phyloP scores from a whole-genome alignment of 2,329 filamentous ascomycete genomes.

The Penicillium sp. region DNA sequence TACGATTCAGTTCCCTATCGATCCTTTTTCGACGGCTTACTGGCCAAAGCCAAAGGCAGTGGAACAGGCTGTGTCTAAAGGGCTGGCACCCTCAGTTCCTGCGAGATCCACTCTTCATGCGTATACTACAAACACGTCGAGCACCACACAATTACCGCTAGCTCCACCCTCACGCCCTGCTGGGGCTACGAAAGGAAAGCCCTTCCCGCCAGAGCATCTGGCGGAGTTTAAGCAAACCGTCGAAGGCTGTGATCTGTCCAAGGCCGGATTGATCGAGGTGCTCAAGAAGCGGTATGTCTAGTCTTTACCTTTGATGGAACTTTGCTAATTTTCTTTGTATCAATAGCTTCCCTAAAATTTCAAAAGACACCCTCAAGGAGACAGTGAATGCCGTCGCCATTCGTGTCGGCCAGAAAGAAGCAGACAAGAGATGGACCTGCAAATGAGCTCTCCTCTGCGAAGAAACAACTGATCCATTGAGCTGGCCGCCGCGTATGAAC shows the following conservation, averaged over 20 bases:
- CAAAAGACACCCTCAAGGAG: constrained; percentile 66
- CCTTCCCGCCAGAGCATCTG: constrained; percentile 58
- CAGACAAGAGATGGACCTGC: constrained; percentile 62
- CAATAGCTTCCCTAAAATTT: constrained; percentile 62
- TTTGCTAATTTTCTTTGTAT: neutral
- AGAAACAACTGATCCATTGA: neutral
- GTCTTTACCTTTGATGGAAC: neutral
- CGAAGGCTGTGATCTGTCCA: constrained; percentile 67
- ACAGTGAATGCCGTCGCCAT: constrained; percentile 65
- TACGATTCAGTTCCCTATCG: constrained; percentile 57
- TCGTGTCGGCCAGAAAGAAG: constrained; percentile 58
- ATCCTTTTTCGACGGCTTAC: constrained; percentile 80
- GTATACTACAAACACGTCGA: constrained; percentile 5
- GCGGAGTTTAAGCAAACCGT: constrained; percentile 66
- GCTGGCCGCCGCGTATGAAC: neutral
- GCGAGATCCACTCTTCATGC: constrained; percentile 18
- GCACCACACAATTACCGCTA: constrained; percentile 16
- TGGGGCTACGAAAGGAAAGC: constrained; percentile 17
- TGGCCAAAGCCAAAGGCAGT: constrained; percentile 54
- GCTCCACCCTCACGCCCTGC: neutral
- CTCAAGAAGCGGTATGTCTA: constrained; percentile 60
- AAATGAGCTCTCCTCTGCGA: constrained; percentile 24
- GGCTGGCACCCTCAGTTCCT: constrained; percentile 1
- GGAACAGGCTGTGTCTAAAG: constrained; percentile 20
- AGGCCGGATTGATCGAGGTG: constrained; percentile 69